Conservation (phyloP, 768 basidiomycete genomes). For the Tephrocybe sp. region DNA sequence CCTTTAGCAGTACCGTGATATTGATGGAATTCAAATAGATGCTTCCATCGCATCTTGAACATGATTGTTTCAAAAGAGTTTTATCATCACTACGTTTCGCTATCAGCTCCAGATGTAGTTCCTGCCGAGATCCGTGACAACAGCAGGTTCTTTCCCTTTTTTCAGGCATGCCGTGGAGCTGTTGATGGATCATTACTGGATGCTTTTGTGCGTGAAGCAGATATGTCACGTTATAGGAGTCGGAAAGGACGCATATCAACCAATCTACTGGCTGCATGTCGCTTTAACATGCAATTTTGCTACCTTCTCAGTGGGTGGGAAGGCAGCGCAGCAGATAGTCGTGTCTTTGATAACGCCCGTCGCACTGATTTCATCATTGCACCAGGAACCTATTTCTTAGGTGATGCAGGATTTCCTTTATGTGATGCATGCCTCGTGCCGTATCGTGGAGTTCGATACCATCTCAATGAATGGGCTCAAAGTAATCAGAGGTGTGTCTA, state of each 20-base stretch:
- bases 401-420: slow-evolving; percentile 33
- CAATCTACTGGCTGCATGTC: slow-evolving; percentile 34
- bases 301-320: slow-evolving; percentile 41
- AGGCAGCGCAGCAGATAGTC: slow-evolving; percentile 34
- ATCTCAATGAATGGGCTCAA: slow-evolving; percentile 20
- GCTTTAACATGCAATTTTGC: slow-evolving; percentile 31
- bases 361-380: slow-evolving; percentile 27
- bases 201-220: slow-evolving; percentile 15
- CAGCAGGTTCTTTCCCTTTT: slow-evolving; percentile 32
- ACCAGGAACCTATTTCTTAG: slow-evolving; percentile 31
- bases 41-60: slow-evolving; percentile 19
- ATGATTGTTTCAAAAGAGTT: slow-evolving; percentile 11
- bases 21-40: slow-evolving; percentile 7
- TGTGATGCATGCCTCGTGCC: slow-evolving; percentile 35
- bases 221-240: slow-evolving; percentile 16
- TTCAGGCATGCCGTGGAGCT: slow-evolving; percentile 26
- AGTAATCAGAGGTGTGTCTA: slow-evolving; percentile 6
- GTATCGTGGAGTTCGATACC: slow-evolving; percentile 34
- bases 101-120: slow-evolving; percentile 11
- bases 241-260: slow-evolving; percentile 34
- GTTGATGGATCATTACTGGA: slow-evolving; percentile 34
- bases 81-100: slow-evolving; percentile 4
- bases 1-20: too few relatives aligned
- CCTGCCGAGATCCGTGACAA: slow-evolving; percentile 25
- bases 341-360: slow-evolving; percentile 28